phyloP scores from a whole-genome alignment of 345 rosid species.

The Sisymbrium irio region DNA sequence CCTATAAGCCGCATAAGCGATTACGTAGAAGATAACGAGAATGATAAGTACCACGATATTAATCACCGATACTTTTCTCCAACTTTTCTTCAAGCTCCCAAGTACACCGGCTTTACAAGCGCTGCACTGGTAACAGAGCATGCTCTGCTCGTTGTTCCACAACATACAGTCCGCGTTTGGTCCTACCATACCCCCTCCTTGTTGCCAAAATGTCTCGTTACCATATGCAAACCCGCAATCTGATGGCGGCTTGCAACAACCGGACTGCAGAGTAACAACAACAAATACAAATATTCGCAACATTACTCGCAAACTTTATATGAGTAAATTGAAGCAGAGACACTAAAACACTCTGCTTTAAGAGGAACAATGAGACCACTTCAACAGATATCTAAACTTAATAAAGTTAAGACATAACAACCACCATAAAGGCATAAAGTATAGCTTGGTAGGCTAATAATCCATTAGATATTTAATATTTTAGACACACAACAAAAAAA shows the following conservation, averaged over 20 bases:
- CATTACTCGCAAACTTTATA: not conserved
- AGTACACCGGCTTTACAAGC: constrained; percentile 95
- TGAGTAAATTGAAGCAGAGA: not conserved
- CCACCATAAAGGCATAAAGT: not conserved
- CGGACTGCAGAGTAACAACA: constrained; percentile 53
- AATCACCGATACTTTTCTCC: constrained; percentile 93
- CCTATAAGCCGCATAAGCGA: constrained; percentile 77
- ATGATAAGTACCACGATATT: constrained; percentile 78
- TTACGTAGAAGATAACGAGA: constrained; percentile 72
- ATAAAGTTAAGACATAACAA: not conserved
- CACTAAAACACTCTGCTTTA: constrained; percentile 10
- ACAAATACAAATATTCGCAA: not conserved
- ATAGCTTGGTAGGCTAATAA: not conserved
- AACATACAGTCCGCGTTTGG: constrained; percentile 52
- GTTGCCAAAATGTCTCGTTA: constrained; percentile 73
- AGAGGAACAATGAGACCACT: not conserved
- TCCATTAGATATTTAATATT: not conserved
- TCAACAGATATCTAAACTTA: not conserved
- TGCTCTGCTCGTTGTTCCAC: constrained; percentile 76
- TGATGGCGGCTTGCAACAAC: constrained; percentile 96
- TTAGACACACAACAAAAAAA: not conserved
- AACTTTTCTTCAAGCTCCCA: constrained; percentile 85
- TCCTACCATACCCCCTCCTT: constrained; percentile 41
- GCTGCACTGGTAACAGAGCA: constrained; percentile 69
- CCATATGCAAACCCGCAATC: constrained; percentile 65